These are phyloP conservation scores for Jaltomata sinuosa DNA, from an alignment of 257 asterid species.

Conservation along the genomic window DNA sequence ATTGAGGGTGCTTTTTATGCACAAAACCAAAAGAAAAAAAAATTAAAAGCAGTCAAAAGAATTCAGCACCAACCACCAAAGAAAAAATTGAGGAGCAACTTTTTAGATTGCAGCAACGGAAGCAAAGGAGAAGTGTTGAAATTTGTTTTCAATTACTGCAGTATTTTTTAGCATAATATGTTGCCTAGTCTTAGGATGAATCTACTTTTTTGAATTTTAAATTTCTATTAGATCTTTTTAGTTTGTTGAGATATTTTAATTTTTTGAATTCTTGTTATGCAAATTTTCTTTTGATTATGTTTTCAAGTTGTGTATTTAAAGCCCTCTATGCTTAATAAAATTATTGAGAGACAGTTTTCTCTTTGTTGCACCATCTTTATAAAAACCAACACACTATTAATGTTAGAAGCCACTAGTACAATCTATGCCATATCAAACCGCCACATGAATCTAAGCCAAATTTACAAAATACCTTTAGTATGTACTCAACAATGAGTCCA, in stretches of 20 bases:
- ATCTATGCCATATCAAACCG: neutral
- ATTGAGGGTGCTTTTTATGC: neutral
- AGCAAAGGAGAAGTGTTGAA: neutral
- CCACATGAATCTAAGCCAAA: neutral
- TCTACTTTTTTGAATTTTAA: neutral
- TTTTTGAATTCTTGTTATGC: neutral
- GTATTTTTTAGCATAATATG: neutral
- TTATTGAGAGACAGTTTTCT: neutral
- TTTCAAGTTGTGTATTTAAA: too few species aligned
- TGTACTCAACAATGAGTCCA: conserved; percentile 74
- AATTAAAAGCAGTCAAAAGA: neutral
- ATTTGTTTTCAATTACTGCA: neutral
- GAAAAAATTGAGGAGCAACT: neutral
- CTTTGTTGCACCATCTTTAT: neutral
- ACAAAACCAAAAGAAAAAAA: neutral
- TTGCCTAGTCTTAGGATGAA: neutral
- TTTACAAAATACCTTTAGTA: conserved; percentile 59
- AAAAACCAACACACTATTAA: neutral
- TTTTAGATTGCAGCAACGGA: neutral
- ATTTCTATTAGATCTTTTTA: neutral
- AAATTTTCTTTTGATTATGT: neutral
- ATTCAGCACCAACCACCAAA: neutral
- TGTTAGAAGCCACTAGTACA: neutral
- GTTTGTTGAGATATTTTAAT: neutral
- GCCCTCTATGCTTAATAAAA: neutral